These are phyloP conservation scores for Ceratocystis destructans DNA, from an alignment of 2,329 filamentous ascomycete genomes.

Conservation along the genomic window DNA sequence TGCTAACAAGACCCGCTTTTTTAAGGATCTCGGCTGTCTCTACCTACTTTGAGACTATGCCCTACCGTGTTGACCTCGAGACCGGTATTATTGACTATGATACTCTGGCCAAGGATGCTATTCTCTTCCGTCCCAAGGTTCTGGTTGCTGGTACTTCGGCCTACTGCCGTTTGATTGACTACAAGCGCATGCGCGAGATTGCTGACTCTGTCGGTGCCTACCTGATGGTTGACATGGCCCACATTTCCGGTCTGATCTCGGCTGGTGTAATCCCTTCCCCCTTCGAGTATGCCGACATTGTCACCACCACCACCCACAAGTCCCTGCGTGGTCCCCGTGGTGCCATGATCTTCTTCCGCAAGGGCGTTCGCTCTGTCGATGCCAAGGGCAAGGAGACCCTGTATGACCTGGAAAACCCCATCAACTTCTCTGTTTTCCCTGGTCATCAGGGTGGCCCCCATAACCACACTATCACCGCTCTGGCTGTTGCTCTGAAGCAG, in stretches of 20 bases:
- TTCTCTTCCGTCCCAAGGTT: slow-evolving; percentile 89
- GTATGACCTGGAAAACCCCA: slow-evolving; percentile 88
- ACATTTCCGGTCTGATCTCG: slow-evolving; percentile 92
- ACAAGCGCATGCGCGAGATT: slow-evolving; percentile 89
- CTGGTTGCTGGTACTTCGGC: slow-evolving; percentile 93
- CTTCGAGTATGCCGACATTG: slow-evolving; percentile 84
- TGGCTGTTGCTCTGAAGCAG: slow-evolving; percentile 90
- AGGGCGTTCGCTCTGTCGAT: slow-evolving; percentile 81
- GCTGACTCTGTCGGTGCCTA: slow-evolving; percentile 89
- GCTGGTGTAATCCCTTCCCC: slow-evolving; percentile 87
- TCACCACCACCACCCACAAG: slow-evolving; percentile 98
- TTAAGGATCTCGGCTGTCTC: slow-evolving; percentile 81
- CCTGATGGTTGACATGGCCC: slow-evolving; percentile 93
- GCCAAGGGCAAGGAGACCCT: slow-evolving; percentile 81
- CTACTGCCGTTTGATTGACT: slow-evolving; percentile 97
- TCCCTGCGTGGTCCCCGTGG: slow-evolving; percentile 92
- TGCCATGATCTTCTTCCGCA: slow-evolving; percentile 99
- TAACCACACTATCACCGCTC: slow-evolving; percentile 98
- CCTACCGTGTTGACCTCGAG: slow-evolving; percentile 77
- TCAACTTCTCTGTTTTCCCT: slow-evolving; percentile 98
- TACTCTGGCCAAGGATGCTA: slow-evolving; percentile 73
- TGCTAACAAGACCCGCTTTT: not conserved
- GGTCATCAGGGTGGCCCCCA: slow-evolving; percentile 97
- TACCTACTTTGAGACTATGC: slow-evolving; percentile 98
- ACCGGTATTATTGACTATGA: slow-evolving; percentile 98